These are phyloP conservation scores for Meyerozyma carpophila DNA, from an alignment of 1,139 yeast species.

Conservation along the genomic window DNA sequence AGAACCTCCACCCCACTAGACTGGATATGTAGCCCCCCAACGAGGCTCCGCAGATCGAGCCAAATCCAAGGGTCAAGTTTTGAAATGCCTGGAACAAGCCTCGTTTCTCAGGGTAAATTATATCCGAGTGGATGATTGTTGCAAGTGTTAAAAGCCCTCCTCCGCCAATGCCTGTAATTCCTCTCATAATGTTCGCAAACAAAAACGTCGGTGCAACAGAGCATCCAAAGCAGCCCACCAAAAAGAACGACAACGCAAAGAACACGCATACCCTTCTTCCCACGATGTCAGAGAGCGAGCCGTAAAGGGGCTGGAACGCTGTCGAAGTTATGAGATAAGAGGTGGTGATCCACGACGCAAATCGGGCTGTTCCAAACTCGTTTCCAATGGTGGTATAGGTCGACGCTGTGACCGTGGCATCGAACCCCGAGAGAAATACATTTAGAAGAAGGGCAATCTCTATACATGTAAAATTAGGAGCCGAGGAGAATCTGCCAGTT, in stretches of 20 bases:
- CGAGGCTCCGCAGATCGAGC: slow-evolving; percentile 22
- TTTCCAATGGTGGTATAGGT: slow-evolving; percentile 10
- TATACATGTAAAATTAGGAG: slow-evolving; percentile 15
- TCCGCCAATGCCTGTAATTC: slow-evolving; percentile 28
- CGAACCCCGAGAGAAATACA: slow-evolving; percentile 17
- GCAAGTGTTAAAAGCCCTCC: slow-evolving; percentile 25
- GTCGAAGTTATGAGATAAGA: slow-evolving; percentile 29
- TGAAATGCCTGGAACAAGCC: slow-evolving; percentile 24
- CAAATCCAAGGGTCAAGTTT: slow-evolving; percentile 19
- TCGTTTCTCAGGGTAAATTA: slow-evolving; percentile 20
- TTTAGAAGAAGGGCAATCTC: slow-evolving; percentile 20
- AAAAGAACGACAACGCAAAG: slow-evolving; percentile 17
- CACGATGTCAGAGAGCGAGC: slow-evolving; percentile 48
- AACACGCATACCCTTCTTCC: slow-evolving; percentile 36
- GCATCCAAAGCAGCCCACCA: slow-evolving; percentile 11
- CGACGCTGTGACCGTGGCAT: slow-evolving; percentile 11
- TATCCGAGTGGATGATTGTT: slow-evolving; percentile 25
- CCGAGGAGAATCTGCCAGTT: slow-evolving; percentile 7
- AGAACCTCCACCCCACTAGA: slow-evolving; percentile 24
- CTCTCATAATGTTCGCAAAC: slow-evolving; percentile 10
- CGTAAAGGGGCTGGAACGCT: slow-evolving; percentile 37
- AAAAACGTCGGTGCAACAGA: slow-evolving; percentile 7
- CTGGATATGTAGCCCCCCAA: slow-evolving; percentile 20
- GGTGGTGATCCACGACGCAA: slow-evolving; percentile 35
- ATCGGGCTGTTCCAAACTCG: slow-evolving; percentile 29